Conservation (phyloP, 306 rosid genomes). For the Citrullus colocynthis region DNA sequence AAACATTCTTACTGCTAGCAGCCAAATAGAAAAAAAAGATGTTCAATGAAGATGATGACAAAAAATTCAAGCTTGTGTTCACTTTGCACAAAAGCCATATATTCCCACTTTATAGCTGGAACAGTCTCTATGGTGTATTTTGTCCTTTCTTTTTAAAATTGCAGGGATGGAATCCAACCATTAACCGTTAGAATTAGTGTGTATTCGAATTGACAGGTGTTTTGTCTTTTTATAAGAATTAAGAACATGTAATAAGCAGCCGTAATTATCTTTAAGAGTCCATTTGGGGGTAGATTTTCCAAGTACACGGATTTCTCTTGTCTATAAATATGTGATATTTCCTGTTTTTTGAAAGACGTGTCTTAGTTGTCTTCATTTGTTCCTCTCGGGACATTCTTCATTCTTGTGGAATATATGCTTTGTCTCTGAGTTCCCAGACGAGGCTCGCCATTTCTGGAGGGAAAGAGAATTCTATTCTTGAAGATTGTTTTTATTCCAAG, state of each 20-base stretch:
- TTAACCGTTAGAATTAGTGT: no score
- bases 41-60: slow-evolving; percentile 4
- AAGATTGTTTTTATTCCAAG: neutral
- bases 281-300: slow-evolving; percentile 17
- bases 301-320: slow-evolving; percentile 11
- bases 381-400: slow-evolving; percentile 1
- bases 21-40: slow-evolving; percentile 1
- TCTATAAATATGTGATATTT: slow-evolving; percentile 17
- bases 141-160: neutral
- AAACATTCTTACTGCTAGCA: slow-evolving; percentile 11
- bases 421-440: neutral
- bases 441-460: neutral
- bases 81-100: neutral
- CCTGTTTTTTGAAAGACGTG: slow-evolving; percentile 11
- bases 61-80: slow-evolving; percentile 15
- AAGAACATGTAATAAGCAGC: slow-evolving; percentile 20
- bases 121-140: neutral
- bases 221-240: slow-evolving; percentile 10
- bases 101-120: neutral
- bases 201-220: neutral
- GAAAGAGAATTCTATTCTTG: neutral
- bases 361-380: neutral
- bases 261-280: slow-evolving; percentile 12
- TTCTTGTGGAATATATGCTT: slow-evolving; percentile 1
- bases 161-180: no score